Evolutionary conservation across 768 basidiomycete genomes (phyloP), one percentile per base, ranked within the genome.

Genomic region (Lentinula sp.): DNA sequence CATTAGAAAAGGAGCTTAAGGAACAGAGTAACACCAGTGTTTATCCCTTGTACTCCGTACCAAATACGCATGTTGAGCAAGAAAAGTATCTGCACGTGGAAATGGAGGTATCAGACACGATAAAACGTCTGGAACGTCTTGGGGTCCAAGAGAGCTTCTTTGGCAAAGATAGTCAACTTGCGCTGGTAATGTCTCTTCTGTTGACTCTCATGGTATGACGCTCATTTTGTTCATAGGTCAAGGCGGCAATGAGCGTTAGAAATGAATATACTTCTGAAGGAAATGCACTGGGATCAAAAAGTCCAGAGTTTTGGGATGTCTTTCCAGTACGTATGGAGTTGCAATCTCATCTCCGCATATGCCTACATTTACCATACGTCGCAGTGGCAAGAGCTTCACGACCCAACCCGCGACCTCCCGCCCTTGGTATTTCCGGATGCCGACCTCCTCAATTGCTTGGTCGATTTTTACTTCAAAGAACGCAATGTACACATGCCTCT

Each of bases 391-490:
- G 8, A 23, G 2, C 28, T 23, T 18, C 11, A 28, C 16, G 13
- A 28, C 10, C 48, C 18, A 28, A 21, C 39, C 13, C n/a, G 16
- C 15, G 15, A 43, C 45, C 50, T 37, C 6, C 49, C 35, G 1
- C 46, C 45, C 7, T 32, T 60, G 8, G 37, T n/a, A 16, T 87
- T 81, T 58, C 86, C 86, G 0, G 78, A 81, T 1, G 67, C 71
- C 5, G 84, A 86, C 50, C 76, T 94, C 16, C 75, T 83, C 7
- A 61, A 66, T 1, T 63, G 66, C 0, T 79, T 96, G 28, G 74
- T 91, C 52, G 78, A 87, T 51, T 70, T 79, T n/a, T 93, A 87
- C 65, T 96, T 95, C 68, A 65, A 63, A 0, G 65, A 82, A 37
- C 63, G 80, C 62, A 88, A 92, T 65, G 62, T 69, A 3, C 75